These are phyloP conservation scores for Helenozyma rhizophorensis DNA, from an alignment of 805 yeast species.

Conservation along the genomic window DNA sequence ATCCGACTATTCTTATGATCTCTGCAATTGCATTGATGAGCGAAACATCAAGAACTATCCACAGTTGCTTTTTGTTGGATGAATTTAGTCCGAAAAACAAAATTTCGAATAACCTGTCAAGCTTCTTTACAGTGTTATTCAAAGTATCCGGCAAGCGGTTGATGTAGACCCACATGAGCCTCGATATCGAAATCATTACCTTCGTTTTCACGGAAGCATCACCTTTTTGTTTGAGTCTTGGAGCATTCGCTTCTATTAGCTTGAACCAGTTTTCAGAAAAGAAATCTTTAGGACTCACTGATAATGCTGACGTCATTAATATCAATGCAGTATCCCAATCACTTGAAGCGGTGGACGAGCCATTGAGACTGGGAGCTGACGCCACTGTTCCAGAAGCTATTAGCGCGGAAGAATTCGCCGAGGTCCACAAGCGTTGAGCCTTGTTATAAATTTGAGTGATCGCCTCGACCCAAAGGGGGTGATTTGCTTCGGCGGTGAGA, in stretches of 20 bases:
- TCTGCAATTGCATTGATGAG: slow-evolving; percentile 66
- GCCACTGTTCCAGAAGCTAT: slow-evolving; percentile 1
- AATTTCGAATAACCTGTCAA: slow-evolving; percentile 58
- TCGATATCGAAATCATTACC: slow-evolving; percentile 59
- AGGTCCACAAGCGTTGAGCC: slow-evolving; percentile 41
- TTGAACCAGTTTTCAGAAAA: slow-evolving; percentile 71
- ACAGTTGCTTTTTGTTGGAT: slow-evolving; percentile 57
- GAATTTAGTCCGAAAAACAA: slow-evolving; percentile 44
- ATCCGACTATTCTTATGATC: slow-evolving; percentile 73
- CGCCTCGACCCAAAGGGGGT: slow-evolving; percentile 92
- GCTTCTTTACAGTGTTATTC: slow-evolving; percentile 77
- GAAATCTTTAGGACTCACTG: slow-evolving; percentile 75
- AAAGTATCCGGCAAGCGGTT: slow-evolving; percentile 84
- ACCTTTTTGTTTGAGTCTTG: slow-evolving; percentile 59
- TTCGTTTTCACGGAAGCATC: slow-evolving; percentile 48
- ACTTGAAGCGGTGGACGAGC: slow-evolving; percentile 9
- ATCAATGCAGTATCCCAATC: slow-evolving; percentile 69
- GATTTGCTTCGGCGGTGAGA: slow-evolving; percentile 90
- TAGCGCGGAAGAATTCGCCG: slow-evolving; percentile 2
- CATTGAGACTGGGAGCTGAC: slow-evolving; percentile 1
- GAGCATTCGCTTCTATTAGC: slow-evolving; percentile 58
- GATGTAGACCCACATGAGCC: slow-evolving; percentile 86
- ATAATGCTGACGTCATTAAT: slow-evolving; percentile 65
- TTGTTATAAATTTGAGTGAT: slow-evolving; percentile 56
- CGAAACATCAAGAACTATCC: slow-evolving; percentile 65